Conservation (phyloP, 257 asterid genomes). For the Ajuga chamaepitys region DNA sequence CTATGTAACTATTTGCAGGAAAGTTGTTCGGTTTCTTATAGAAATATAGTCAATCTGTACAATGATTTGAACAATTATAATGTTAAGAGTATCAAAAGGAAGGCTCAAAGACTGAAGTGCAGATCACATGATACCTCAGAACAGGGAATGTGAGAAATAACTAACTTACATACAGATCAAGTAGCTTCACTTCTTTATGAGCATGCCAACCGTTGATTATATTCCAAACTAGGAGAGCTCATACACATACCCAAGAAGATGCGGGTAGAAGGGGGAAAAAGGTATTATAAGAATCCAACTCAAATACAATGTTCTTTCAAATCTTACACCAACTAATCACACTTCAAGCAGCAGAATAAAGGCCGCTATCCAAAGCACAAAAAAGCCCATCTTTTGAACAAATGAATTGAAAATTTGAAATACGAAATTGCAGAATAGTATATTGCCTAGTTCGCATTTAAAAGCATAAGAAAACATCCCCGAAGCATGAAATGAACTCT, state of each 20-base stretch:
- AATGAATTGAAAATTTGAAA: constrained; percentile 2
- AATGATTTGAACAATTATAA: background rate
- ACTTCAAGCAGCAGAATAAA: background rate
- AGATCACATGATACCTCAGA: background rate
- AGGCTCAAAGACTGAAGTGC: background rate
- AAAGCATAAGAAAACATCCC: background rate
- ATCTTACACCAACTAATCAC: constrained; percentile 11
- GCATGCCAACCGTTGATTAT: background rate
- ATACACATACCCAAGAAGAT: background rate
- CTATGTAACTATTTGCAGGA: background rate
- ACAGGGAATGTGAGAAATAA: background rate
- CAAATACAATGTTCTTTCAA: constrained; percentile 14
- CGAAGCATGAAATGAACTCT: background rate
- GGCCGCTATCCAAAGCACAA: constrained; percentile 17
- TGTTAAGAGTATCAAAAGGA: background rate
- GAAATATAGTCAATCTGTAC: background rate
- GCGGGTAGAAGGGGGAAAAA: background rate
- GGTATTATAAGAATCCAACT: constrained; percentile 7
- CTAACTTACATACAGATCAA: background rate
- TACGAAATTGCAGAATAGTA: background rate
- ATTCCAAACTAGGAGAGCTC: background rate
- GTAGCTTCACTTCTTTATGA: background rate
- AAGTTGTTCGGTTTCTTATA: background rate
- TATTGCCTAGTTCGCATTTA: constrained; percentile 8
- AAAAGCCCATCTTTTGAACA: constrained; percentile 19